Conservation (phyloP, 225 moss, liverwort and hornwort genomes). For the Takakia lepidozioides region DNA sequence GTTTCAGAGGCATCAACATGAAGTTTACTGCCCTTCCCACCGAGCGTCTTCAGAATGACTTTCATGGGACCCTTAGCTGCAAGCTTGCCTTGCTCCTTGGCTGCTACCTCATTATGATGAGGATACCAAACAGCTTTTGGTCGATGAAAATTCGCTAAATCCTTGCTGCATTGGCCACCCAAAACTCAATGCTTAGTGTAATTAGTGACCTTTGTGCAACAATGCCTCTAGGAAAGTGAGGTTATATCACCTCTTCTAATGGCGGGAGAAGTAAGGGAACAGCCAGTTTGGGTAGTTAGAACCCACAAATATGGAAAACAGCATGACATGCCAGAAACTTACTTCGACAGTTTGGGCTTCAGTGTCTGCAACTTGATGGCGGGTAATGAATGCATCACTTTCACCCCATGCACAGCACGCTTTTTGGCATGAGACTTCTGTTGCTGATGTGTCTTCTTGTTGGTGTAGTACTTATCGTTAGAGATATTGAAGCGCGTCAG, state of each 20-base stretch:
- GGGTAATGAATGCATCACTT: slow-evolving; percentile 99
- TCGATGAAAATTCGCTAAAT: slow-evolving; percentile 97
- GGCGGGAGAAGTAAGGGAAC: no score
- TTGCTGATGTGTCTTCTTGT: slow-evolving; percentile 95
- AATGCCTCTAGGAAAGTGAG: no score
- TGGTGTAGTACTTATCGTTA: slow-evolving; percentile 97
- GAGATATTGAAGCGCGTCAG: slow-evolving; percentile 87
- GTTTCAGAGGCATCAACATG: slow-evolving; percentile 93
- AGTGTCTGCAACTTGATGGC: slow-evolving; percentile 95
- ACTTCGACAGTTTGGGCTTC: slow-evolving; percentile 99
- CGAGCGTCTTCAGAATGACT: slow-evolving; percentile 93
- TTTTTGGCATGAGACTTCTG: slow-evolving; percentile 98
- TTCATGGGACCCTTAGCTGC: slow-evolving; percentile 88
- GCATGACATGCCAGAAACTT: no score
- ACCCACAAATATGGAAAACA: no score
- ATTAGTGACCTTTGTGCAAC: no score
- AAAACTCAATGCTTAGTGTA: no score
- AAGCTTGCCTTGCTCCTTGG: slow-evolving; percentile 98
- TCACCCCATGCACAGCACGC: slow-evolving; percentile 89
- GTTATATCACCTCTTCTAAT: no score
- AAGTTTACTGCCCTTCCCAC: slow-evolving; percentile 94
- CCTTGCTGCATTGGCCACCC: slow-evolving; percentile 90
- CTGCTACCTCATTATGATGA: slow-evolving; percentile 99
- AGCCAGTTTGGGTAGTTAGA: no score
- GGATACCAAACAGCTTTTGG: slow-evolving; percentile 99